Base-by-base conservation (phyloP, 805 yeast genomes). In the Candida methanosorbosa region DNA sequence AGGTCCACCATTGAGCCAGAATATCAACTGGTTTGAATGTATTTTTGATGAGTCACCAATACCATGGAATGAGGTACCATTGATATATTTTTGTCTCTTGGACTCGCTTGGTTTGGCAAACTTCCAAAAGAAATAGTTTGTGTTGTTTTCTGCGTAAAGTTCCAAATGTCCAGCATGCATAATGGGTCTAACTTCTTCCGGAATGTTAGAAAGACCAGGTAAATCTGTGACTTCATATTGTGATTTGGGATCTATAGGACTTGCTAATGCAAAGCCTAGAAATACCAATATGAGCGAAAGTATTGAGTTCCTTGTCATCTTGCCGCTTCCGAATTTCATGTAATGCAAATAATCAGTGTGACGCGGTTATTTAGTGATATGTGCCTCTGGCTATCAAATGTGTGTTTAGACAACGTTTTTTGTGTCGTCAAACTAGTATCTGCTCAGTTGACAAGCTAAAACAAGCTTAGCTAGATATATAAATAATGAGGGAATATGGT, bases 1-100 rank as follows among this genome's bases (percentile, higher is more conserved):
- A 0, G 98, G 98, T 0, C 98, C 98, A 27, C 98, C 98, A 55
- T 92, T 92, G 17, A 92, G 67, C 97, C 98, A 92, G 36, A 92
- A 68, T 8, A 81, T 68, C 17, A 82, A 66, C 41, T 30, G 35
- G 14, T 33, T 22, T 4, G 9, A 4, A 22, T 33, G 35, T 15
- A 33, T 4, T 18, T 29, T 13, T 8, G 30, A n/a, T 16, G 16
- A 8, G 19, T 25, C 13, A 9, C 13, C 18, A 14, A 18, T 13
- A 9, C 7, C 5, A 9, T 24, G 27, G 8, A 21, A 21, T 21
- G 8, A 11, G 8, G 23, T 21, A 9, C 23, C 23, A 24, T 24
- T 24, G 15, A 8, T n/a, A 11, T 8, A 8, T 8, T 8, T 12
- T 7, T 23, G 9, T 11, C 14, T 23, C n/a, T n/a, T n/a, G n/a